Conservation (phyloP, 257 asterid genomes). For the Leptodermis oblonga region DNA sequence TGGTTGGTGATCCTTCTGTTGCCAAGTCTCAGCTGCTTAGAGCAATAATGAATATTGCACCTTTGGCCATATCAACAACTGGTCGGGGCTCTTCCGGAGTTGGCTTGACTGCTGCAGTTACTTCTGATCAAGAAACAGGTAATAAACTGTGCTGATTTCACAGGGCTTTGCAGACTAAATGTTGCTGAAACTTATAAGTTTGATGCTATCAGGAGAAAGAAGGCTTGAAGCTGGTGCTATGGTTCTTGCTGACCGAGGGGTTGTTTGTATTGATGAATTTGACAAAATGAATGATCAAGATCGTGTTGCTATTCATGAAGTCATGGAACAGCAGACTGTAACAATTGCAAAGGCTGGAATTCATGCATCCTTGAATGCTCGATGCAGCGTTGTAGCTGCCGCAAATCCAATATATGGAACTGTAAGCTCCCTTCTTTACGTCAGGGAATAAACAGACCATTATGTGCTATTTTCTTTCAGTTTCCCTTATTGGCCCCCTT, state of each 20-base stretch:
- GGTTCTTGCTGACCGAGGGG: slow-evolving; percentile 98
- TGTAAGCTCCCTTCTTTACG: slow-evolving; percentile 47
- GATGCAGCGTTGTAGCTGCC: slow-evolving; percentile 99
- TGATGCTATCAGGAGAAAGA: slow-evolving; percentile 59
- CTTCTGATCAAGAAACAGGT: slow-evolving; percentile 98
- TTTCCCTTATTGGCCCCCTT: not conserved
- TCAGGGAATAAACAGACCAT: not conserved
- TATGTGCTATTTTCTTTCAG: slow-evolving; percentile 1
- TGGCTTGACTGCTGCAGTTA: slow-evolving; percentile 98
- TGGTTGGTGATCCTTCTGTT: slow-evolving; percentile 99
- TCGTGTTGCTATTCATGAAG: slow-evolving; percentile 98
- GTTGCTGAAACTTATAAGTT: slow-evolving; percentile 9
- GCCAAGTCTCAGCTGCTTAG: slow-evolving; percentile 96
- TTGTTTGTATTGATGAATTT: slow-evolving; percentile 94
- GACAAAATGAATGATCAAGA: slow-evolving; percentile 98
- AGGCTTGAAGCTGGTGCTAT: slow-evolving; percentile 97
- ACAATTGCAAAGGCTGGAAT: slow-evolving; percentile 99
- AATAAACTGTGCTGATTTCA: slow-evolving; percentile 17
- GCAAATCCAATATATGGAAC: slow-evolving; percentile 99
- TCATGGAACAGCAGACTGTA: slow-evolving; percentile 99
- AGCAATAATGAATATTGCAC: slow-evolving; percentile 96
- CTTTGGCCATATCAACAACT: slow-evolving; percentile 93
- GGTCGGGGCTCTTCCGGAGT: slow-evolving; percentile 99
- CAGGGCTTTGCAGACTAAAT: not conserved
- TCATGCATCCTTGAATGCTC: slow-evolving; percentile 94